phyloP scores from a whole-genome alignment of 2,329 filamentous ascomycete species.

The Aspergillus pseudonomiae region DNA sequence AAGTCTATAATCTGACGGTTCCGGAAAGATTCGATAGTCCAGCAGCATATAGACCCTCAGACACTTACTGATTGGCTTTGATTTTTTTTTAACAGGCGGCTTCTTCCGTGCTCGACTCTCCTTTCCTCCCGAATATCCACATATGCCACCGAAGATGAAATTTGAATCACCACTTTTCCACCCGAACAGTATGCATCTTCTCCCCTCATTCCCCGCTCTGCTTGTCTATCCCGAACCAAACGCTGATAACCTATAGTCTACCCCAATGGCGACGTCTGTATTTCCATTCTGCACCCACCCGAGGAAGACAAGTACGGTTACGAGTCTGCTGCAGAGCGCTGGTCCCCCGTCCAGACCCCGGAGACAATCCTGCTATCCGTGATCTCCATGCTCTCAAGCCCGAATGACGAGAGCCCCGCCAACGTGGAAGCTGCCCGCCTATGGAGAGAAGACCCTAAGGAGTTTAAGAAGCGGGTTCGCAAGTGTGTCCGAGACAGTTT shows the following conservation, averaged over 20 bases:
- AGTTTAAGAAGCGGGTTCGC: slow-evolving; percentile 78
- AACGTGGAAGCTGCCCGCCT: slow-evolving; percentile 91
- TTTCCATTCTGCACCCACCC: slow-evolving; percentile 93
- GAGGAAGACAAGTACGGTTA: slow-evolving; percentile 95
- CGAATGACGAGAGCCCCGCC: slow-evolving; percentile 93
- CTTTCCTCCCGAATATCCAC: slow-evolving; percentile 86
- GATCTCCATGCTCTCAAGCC: slow-evolving; percentile 87
- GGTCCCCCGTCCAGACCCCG: slow-evolving; percentile 91
- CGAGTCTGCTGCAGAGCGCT: slow-evolving; percentile 85
- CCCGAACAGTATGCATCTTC: slow-evolving; percentile 70
- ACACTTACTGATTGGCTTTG: slow-evolving; percentile 4
- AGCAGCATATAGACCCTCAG: neutral
- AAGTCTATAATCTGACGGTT: slow-evolving; percentile 34
- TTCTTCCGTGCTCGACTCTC: slow-evolving; percentile 85
- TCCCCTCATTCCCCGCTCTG: slow-evolving; percentile 1
- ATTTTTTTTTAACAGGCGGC: slow-evolving; percentile 63
- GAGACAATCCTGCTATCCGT: slow-evolving; percentile 92
- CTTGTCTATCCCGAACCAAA: neutral
- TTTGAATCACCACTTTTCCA: slow-evolving; percentile 89
- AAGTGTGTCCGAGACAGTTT: slow-evolving; percentile 80
- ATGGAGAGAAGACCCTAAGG: slow-evolving; percentile 77
- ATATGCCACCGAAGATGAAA: slow-evolving; percentile 82
- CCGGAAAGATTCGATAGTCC: neutral
- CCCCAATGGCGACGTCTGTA: slow-evolving; percentile 83
- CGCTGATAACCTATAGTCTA: slow-evolving; percentile 63